These are phyloP conservation scores for Stephanodiscus triporus DNA, from an alignment of 108 stramenopile genomes.

Conservation along the genomic window DNA sequence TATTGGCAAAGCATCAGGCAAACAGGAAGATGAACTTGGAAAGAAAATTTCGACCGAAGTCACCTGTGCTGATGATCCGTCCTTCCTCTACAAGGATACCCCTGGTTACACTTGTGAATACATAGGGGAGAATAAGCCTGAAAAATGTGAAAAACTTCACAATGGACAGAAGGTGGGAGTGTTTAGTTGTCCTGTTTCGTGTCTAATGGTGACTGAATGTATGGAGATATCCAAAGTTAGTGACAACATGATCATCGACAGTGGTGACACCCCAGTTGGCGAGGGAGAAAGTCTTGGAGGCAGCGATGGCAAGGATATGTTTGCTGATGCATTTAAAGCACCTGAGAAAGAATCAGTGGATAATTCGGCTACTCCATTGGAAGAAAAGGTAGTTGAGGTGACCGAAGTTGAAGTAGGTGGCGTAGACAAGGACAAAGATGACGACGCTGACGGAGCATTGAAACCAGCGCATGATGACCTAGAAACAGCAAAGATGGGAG, in stretches of 20 bases:
- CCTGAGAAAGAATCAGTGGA: not conserved
- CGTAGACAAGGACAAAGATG: not conserved
- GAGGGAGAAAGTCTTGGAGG: not conserved
- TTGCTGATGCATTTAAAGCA: not conserved
- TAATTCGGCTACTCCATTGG: not conserved
- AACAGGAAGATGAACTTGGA: not conserved
- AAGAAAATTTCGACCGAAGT: not conserved
- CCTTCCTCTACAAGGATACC: conserved; percentile 29
- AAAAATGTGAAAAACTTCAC: conserved; percentile 26
- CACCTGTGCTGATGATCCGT: conserved; percentile 17
- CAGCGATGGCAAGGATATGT: conserved; percentile 3
- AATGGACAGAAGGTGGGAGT: conserved; percentile 35
- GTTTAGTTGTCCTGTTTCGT: conserved; percentile 26
- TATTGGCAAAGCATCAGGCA: not conserved
- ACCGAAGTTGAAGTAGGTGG: not conserved
- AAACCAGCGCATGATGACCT: not conserved
- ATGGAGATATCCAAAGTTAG: not conserved
- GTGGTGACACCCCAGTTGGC: not conserved
- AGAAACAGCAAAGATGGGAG: not conserved
- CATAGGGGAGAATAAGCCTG: conserved; percentile 30
- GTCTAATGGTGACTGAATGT: conserved; percentile 28
- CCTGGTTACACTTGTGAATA: conserved; percentile 36
- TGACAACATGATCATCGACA: not conserved
- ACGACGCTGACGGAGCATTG: not conserved
- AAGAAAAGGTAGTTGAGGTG: not conserved